These are phyloP conservation scores for Chrysanthemum lavandulifolium DNA, from an alignment of 129 eudicot species.

Conservation along the genomic window DNA sequence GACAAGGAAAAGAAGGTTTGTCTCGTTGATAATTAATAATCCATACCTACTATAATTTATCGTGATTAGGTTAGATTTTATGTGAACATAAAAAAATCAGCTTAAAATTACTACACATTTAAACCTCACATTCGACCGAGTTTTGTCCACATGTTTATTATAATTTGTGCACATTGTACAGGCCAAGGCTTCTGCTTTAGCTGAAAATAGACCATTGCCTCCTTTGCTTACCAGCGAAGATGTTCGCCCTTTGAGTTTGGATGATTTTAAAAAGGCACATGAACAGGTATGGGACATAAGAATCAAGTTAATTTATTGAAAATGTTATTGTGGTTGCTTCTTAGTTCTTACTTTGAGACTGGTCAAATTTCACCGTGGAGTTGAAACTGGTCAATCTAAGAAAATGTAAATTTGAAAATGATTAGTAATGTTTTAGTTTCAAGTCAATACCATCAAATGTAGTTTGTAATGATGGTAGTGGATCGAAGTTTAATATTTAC, in stretches of 20 bases:
- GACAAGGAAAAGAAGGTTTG: conserved; percentile 85
- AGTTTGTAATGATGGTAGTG: too few species aligned
- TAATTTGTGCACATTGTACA: conserved; percentile 11
- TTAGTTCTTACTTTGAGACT: too few species aligned
- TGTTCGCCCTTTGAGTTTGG: conserved; percentile 42
- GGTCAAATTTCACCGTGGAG: too few species aligned
- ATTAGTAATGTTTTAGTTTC: too few species aligned
- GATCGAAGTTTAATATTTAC: too few species aligned
- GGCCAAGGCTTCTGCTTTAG: conserved; percentile 59
- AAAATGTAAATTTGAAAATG: too few species aligned
- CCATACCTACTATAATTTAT: too few species aligned
- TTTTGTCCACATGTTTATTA: background rate
- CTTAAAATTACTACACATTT: background rate
- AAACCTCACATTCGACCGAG: background rate
- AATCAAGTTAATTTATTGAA: background rate
- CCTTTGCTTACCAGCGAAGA: conserved; percentile 55
- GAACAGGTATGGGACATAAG: background rate
- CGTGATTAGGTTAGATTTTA: too few species aligned
- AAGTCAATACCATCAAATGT: too few species aligned
- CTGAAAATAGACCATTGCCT: conserved; percentile 57
- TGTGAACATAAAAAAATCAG: too few species aligned
- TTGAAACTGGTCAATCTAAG: too few species aligned
- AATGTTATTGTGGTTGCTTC: too few species aligned
- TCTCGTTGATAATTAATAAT: background rate
- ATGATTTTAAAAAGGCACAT: conserved; percentile 26